Evolutionary conservation across 2,329 filamentous ascomycete species (phyloP).

Genomic region (Tolypocladium inflatum): DNA sequence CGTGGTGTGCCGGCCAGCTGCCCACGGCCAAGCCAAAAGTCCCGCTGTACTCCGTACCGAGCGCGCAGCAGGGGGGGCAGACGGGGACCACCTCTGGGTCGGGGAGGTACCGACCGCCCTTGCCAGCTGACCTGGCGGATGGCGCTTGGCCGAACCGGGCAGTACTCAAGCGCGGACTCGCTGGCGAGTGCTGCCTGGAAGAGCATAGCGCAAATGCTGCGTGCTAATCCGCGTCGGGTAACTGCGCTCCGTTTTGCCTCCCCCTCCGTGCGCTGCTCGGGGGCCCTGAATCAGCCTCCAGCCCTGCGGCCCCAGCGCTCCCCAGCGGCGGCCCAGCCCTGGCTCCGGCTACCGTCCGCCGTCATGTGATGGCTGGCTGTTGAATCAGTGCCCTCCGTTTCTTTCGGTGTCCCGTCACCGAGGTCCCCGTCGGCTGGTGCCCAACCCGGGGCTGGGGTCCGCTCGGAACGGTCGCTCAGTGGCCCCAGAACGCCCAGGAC

Average conservation of each 20-base stretch:
- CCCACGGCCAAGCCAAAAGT: not conserved
- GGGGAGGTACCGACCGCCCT: slow-evolving; percentile 2
- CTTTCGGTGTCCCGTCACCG: not conserved
- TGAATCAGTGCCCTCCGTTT: not conserved
- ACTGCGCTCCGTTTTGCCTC: not conserved
- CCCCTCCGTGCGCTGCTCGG: not conserved
- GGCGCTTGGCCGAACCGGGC: not conserved
- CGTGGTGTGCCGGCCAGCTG: not conserved
- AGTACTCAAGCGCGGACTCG: not conserved
- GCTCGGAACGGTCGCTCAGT: not conserved
- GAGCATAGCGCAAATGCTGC: not conserved
- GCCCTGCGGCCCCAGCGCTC: not conserved
- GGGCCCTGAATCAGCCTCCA: not conserved
- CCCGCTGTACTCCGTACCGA: not conserved
- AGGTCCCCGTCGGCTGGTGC: not conserved
- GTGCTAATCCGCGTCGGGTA: not conserved
- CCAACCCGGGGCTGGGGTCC: not conserved
- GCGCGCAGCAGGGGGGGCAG: not conserved
- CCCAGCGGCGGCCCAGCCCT: not conserved
- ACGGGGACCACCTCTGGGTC: not conserved
- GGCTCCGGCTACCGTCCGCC: not conserved
- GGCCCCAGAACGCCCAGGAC: not conserved
- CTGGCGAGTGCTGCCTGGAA: not conserved
- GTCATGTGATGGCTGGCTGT: not conserved
- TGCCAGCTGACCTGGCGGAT: not conserved